phyloP scores from a whole-genome alignment of 129 eudicot genomes.

The Glebionis coronaria region DNA sequence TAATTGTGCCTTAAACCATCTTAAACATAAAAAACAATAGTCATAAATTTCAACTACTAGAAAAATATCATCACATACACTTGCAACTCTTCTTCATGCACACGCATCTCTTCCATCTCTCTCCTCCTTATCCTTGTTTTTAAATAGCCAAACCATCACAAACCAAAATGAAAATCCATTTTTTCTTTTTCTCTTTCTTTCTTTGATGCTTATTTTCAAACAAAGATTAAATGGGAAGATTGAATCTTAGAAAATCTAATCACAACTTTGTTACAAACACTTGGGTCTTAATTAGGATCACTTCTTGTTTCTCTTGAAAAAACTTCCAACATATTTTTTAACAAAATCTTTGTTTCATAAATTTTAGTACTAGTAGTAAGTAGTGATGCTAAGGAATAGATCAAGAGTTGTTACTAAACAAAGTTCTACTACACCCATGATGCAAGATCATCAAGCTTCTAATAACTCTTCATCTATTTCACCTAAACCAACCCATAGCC shows the following conservation, averaged over 20 bases:
- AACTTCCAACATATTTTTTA: not conserved
- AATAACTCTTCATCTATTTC: slow-evolving; percentile 25
- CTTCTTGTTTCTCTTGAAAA: slow-evolving; percentile 41
- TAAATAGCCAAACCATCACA: slow-evolving; percentile 25
- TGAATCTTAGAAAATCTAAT: slow-evolving; percentile 32
- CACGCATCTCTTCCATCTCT: slow-evolving; percentile 22
- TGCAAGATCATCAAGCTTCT: slow-evolving; percentile 59
- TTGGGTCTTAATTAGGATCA: slow-evolving; percentile 37
- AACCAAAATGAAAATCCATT: slow-evolving; percentile 11
- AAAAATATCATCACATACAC: not conserved
- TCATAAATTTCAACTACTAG: not conserved
- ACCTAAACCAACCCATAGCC: slow-evolving; percentile 38
- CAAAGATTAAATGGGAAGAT: slow-evolving; percentile 33
- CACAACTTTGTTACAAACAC: slow-evolving; percentile 36
- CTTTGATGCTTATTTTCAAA: slow-evolving; percentile 13
- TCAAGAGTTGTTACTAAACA: slow-evolving; percentile 73
- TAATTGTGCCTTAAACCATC: too few species aligned
- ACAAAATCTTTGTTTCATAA: not conserved
- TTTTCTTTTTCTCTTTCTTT: slow-evolving; percentile 17
- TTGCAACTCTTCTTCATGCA: slow-evolving; percentile 2
- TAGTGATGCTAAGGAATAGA: slow-evolving; percentile 78
- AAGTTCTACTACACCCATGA: slow-evolving; percentile 53
- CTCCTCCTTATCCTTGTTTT: slow-evolving; percentile 33
- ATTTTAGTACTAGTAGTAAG: not conserved
- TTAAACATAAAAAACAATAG: not conserved